phyloP scores from a whole-genome alignment of 2,329 filamentous ascomycete genomes.

The Sporothrix variecibatus region DNA sequence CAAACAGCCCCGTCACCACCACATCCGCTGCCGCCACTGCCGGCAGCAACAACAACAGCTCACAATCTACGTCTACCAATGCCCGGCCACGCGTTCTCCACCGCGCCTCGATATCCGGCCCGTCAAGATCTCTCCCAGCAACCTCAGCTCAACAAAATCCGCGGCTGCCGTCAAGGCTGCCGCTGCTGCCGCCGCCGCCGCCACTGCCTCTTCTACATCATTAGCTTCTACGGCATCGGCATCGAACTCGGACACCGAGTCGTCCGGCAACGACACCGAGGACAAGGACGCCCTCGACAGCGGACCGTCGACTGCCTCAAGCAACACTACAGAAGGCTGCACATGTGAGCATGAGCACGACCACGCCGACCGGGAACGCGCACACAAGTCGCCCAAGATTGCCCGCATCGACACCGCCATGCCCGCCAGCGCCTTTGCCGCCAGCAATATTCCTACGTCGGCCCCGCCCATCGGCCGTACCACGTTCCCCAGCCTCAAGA shows the following conservation, averaged over 20 bases:
- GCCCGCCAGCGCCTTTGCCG: constrained; percentile 51
- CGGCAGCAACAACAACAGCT: background rate
- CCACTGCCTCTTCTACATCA: constrained; percentile 3
- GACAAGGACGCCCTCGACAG: constrained; percentile 40
- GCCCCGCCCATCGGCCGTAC: constrained; percentile 62
- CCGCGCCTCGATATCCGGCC: constrained; percentile 32
- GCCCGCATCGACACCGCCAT: constrained; percentile 42
- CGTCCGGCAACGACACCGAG: constrained; percentile 30
- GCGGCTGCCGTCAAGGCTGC: background rate
- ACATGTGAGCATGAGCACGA: constrained; percentile 57
- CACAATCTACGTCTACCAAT: background rate
- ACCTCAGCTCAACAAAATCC: constrained; percentile 38
- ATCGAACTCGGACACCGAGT: constrained; percentile 41
- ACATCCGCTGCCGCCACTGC: background rate
- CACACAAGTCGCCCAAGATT: constrained; percentile 51
- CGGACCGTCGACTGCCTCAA: constrained; percentile 55
- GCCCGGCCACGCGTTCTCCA: constrained; percentile 20
- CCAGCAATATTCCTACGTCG: constrained; percentile 55
- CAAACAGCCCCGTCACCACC: background rate
- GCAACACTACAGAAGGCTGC: constrained; percentile 57
- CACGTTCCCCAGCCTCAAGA: constrained; percentile 67
- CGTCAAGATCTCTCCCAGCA: constrained; percentile 51
- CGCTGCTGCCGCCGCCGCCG: constrained; percentile 36
- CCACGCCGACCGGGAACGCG: constrained; percentile 41
- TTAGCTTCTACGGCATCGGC: constrained; percentile 32